Evolutionary conservation across 2,329 filamentous ascomycete genomes (phyloP).

Genomic region (Colletotrichum sp.): DNA sequence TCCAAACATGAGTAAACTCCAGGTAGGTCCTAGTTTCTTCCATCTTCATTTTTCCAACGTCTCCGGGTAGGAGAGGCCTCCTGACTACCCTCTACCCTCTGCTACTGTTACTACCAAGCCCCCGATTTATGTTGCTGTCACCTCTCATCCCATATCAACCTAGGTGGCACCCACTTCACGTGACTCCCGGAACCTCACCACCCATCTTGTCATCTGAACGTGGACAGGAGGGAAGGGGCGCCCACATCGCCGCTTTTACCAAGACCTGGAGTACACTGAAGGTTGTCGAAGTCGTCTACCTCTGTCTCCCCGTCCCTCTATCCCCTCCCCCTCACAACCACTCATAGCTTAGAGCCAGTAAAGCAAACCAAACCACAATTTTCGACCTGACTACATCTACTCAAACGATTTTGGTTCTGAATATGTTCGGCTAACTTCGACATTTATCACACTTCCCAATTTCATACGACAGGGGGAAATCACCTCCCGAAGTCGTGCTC

Average conservation of each 20-base stretch:
- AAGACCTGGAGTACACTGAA: not conserved
- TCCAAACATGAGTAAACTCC: rapidly evolving
- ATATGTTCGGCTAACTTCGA: not conserved
- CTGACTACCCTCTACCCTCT: no score
- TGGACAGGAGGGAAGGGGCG: not conserved
- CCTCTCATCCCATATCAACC: not conserved
- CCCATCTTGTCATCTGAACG: not conserved
- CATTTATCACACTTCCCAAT: not conserved
- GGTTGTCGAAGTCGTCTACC: not conserved
- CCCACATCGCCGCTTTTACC: not conserved
- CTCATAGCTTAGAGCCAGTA: not conserved
- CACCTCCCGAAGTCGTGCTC: not conserved
- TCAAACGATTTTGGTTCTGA: rapidly evolving
- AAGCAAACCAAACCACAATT: not conserved
- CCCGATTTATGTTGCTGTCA: no score
- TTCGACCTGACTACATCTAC: rapidly evolving
- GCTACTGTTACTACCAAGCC: no score
- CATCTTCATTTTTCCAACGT: not conserved
- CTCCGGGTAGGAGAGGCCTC: not conserved
- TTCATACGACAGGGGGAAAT: not conserved
- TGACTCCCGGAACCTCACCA: rapidly evolving
- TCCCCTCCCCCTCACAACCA: not conserved
- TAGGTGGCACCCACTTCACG: rapidly evolving
- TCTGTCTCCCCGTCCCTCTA: not conserved
- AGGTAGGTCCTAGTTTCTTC: not conserved